Evolutionary conservation across 768 basidiomycete species (phyloP), one percentile per base, ranked within the genome.

Genomic region (Termitomyces heimii): DNA sequence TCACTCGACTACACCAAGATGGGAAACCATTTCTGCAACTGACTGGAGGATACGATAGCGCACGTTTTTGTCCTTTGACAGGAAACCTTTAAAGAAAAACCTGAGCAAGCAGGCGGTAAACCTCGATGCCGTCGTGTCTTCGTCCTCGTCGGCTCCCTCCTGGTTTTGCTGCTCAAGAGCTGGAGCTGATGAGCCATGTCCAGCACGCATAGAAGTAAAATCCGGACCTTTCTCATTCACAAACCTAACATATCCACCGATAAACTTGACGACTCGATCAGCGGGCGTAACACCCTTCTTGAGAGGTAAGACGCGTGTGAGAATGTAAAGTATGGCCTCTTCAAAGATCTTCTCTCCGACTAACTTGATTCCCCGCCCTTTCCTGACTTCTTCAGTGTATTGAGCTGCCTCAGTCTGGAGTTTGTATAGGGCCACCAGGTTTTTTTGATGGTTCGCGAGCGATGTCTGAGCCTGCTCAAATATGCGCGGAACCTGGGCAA

Each of bases 1-100:
- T 54, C 66, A 97, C 94, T 95, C 92, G 56, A 98, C 80, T 71
- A 88, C 88, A 7, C 92, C 92, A 0, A 97, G 74, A 55, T 86
- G 82, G 0, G 83, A 80, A 13, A 96, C 82, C 79, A 94, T 86
- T 63, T 89, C 86, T 0, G 88, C 83, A 14, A 92, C 79, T n/a
- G 85, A 72, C 53, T 89, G 86, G 2, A 91, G 75, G 32, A 85
- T 85, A 20, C 95, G 84, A 66, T 85, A 96, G 5, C 95, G 82
- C 39, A 92, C 85, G 43, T 77, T 78, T 72, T 95, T 98, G 73
- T 96, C 92, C 68, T 94, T 96, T 4, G 93, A 86, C 18, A 75
- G 63, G 69, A 93, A 92, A 3, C 93, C 94, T 57, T 79, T 79
- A 58, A 94, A 73, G 29, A 96, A 77, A 65, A 85, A 84, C 24